Evolutionary conservation across 2,329 filamentous ascomycete genomes (phyloP), one percentile per base, ranked within the genome.

Genomic region (Neonectria ditissima): DNA sequence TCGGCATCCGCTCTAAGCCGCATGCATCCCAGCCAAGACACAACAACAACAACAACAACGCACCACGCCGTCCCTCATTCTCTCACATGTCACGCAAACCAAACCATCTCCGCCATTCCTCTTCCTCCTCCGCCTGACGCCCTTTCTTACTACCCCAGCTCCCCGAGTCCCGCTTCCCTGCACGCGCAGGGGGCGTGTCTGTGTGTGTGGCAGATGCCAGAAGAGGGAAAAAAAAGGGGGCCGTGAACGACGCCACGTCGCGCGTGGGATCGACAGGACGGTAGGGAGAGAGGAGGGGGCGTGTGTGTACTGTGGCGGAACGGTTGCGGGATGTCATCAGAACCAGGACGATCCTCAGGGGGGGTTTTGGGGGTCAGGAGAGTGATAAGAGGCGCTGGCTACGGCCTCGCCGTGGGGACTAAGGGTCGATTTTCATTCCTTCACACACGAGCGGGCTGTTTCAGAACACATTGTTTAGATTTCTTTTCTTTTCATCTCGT

Each of bases 201-300:
- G 24, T 26, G 24, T 26, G 24, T 6, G 24, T 24, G 53, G 41
- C 28, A 44, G 41, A 44, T 41, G 6, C 37, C 18, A 41, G 26
- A 10, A 30, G 26, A n/a, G 45, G n/a, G n/a, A n/a, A n/a, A n/a
- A n/a, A n/a, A n/a, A n/a, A n/a, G n/a, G n/a, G 26, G 20, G 7
- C 47, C 20, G 55, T 50, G 24, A 41, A 59, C 47, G 20, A 52
- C 55, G 55, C 55, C 55, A 59, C 55, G 55, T 59, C 55, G 55
- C 37, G 16, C 16, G 37, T 18, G 16, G 45, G 45, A 48, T 48
- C 45, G 26, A 30, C 45, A 47, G 26, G 16, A 14, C 24, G 14
- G n/a, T 8, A 6, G 3, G 3, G 34, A 14, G 13, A 34, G 14
- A 14, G 6, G 3, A 22, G 3, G 43, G 43, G 43, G 43, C 22